Conservation (phyloP, 2,329 filamentous ascomycete species). For the Rugonectria rugulosa region DNA sequence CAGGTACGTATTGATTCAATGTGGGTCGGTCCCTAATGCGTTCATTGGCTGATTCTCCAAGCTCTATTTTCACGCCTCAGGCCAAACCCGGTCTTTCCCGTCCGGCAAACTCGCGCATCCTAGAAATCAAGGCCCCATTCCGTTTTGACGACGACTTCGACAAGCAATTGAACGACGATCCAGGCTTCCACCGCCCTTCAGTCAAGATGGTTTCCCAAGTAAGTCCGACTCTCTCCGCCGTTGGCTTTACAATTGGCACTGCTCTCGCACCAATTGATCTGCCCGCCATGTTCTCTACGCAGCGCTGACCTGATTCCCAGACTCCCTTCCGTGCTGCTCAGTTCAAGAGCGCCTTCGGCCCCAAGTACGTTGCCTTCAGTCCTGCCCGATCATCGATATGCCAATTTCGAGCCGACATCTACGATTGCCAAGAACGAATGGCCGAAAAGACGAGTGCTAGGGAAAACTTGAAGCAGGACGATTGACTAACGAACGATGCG, state of each 20-base stretch:
- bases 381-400: not conserved
- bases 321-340: constrained; percentile 54
- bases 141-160: constrained; percentile 40
- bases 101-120: constrained; percentile 45
- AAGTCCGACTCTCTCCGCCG: constrained; percentile 29
- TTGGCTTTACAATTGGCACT: constrained; percentile 14
- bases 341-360: constrained; percentile 71
- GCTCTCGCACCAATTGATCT: not conserved
- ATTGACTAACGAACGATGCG: constrained; percentile 41
- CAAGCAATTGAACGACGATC: constrained; percentile 48
- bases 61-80: constrained; percentile 40
- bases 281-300: not conserved
- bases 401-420: constrained; percentile 9
- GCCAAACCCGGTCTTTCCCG: constrained; percentile 46
- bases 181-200: constrained; percentile 41
- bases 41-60: constrained; percentile 24
- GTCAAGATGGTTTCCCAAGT: constrained; percentile 53
- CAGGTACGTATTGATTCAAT: constrained; percentile 15
- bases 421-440: constrained; percentile 5
- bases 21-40: constrained; percentile 19
- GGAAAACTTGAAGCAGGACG: constrained; percentile 10
- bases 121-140: constrained; percentile 29
- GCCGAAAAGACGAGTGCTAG: not conserved
- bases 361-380: constrained; percentile 60
- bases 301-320: constrained; percentile 49